A percentile compares a stretch with the other conserved stretches of the same genome.
phyloP scores from a whole-genome alignment of 257 asterid species.

The Fraxinus excelsior region DNA sequence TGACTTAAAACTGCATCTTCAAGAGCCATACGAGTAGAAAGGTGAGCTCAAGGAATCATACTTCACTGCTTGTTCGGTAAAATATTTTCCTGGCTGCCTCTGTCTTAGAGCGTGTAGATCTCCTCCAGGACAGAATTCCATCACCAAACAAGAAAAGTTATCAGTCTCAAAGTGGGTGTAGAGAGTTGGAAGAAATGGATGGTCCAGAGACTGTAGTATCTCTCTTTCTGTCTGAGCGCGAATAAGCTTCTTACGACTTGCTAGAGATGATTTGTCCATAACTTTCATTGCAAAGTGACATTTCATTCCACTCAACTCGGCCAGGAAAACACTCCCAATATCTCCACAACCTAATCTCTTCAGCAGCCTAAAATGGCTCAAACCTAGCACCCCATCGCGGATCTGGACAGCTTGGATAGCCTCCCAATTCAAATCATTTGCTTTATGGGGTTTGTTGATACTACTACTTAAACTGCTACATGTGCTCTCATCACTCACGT shows the following conservation, averaged over 20 bases:
- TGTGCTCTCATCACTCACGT: conserved; percentile 54
- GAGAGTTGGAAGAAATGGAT: conserved; percentile 60
- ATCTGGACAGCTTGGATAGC: conserved; percentile 49
- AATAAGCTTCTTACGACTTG: conserved; percentile 56
- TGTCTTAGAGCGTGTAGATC: conserved; percentile 55
- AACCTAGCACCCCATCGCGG: conserved; percentile 45
- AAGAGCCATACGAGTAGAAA: neutral
- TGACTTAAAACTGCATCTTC: neutral
- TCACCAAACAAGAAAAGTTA: conserved; percentile 53
- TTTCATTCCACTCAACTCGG: conserved; percentile 51
- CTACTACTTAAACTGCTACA: conserved; percentile 61
- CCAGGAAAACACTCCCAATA: conserved; percentile 59
- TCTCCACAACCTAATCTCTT: conserved; percentile 61
- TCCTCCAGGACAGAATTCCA: conserved; percentile 64
- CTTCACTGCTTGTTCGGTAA: conserved; percentile 61
- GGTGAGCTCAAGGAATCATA: conserved; percentile 28
- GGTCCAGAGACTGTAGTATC: conserved; percentile 53
- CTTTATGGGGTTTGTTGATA: conserved; percentile 57
- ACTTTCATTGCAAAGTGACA: conserved; percentile 61
- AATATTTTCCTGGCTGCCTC: conserved; percentile 54
- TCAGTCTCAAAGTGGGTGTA: conserved; percentile 53
- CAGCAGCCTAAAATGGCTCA: conserved; percentile 56
- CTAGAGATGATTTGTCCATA: conserved; percentile 50
- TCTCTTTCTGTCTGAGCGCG: conserved; percentile 63
- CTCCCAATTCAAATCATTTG: conserved; percentile 50